Evolutionary conservation across 495 filamentous ascomycete genomes (phyloP).

Genomic region (Sphaerosporella brunnea): DNA sequence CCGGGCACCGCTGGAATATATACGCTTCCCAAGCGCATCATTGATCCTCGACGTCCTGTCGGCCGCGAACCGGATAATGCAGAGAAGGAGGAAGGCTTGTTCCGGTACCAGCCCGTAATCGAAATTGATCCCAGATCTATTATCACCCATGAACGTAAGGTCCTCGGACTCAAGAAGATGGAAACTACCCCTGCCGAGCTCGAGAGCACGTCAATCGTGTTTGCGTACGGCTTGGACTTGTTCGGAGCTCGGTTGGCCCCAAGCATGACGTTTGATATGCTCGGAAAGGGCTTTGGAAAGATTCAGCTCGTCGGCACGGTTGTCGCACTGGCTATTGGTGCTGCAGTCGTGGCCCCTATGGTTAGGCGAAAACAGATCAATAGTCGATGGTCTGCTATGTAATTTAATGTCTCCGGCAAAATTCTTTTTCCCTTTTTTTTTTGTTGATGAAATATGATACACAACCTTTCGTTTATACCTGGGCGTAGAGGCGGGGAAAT

Average conservation of each 20-base stretch:
- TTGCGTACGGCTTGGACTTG: slow-evolving; percentile 77
- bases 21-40: slow-evolving; percentile 54
- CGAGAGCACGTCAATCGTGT: slow-evolving; percentile 85
- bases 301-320: slow-evolving; percentile 69
- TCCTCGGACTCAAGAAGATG: slow-evolving; percentile 54
- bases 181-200: slow-evolving; percentile 57
- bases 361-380: slow-evolving; percentile 43
- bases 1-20: slow-evolving; percentile 52
- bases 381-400: slow-evolving; percentile 28
- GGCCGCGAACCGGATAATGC: slow-evolving; percentile 62
- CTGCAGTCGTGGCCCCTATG: slow-evolving; percentile 63
- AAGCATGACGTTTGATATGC: slow-evolving; percentile 72
- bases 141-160: slow-evolving; percentile 65
- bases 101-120: slow-evolving; percentile 53
- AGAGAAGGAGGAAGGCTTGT: slow-evolving; percentile 70
- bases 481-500: too few relatives aligned
- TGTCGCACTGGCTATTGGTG: slow-evolving; percentile 52
- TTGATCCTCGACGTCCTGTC: slow-evolving; percentile 79
- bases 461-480: too few relatives aligned
- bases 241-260: slow-evolving; percentile 74
- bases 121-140: slow-evolving; percentile 71
- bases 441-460: too few relatives aligned
- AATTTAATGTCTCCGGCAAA: too few relatives aligned
- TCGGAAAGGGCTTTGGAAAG: slow-evolving; percentile 87
- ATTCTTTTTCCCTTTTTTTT: too few relatives aligned